These are phyloP conservation scores for Debaryomyces maramus DNA, from an alignment of 805 yeast genomes.

Conservation along the genomic window DNA sequence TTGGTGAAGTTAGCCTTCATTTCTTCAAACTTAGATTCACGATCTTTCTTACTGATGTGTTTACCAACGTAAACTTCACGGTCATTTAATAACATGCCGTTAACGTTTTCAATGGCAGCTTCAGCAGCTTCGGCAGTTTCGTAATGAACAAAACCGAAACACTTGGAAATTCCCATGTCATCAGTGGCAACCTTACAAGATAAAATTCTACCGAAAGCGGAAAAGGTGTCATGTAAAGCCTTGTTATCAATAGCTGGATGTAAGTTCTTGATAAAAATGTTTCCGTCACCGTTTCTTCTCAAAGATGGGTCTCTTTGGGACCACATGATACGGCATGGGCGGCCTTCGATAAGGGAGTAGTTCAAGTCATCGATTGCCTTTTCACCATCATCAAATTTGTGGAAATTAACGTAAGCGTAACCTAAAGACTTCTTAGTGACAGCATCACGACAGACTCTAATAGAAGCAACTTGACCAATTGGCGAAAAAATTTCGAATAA, in stretches of 20 bases:
- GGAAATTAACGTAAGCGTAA: constrained; percentile 97
- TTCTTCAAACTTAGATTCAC: constrained; percentile 89
- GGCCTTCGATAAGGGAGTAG: constrained; percentile 91
- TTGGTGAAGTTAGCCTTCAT: constrained; percentile 92
- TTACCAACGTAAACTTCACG: constrained; percentile 94
- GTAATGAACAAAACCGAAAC: constrained; percentile 97
- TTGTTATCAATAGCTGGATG: constrained; percentile 98
- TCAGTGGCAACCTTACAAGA: constrained; percentile 98
- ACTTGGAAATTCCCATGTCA: constrained; percentile 86
- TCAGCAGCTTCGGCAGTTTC: constrained; percentile 89
- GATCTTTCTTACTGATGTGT: constrained; percentile 89
- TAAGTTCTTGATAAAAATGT: constrained; percentile 96
- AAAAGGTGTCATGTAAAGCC: constrained; percentile 96
- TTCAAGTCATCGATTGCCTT: constrained; percentile 93
- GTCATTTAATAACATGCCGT: constrained; percentile 97
- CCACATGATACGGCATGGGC: constrained; percentile 99
- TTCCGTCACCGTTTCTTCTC: constrained; percentile 94
- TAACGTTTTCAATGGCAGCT: constrained; percentile 94
- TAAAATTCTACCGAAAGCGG: constrained; percentile 92
- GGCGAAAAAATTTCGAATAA: constrained; percentile 93
- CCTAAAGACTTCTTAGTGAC: constrained; percentile 95
- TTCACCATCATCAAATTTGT: constrained; percentile 84
- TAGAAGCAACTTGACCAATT: constrained; percentile 92
- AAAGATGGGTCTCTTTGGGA: constrained; percentile 97
- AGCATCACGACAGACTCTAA: constrained; percentile 98